Conservation (phyloP, 2,329 filamentous ascomycete genomes). For the Xylariaceae sp. region DNA sequence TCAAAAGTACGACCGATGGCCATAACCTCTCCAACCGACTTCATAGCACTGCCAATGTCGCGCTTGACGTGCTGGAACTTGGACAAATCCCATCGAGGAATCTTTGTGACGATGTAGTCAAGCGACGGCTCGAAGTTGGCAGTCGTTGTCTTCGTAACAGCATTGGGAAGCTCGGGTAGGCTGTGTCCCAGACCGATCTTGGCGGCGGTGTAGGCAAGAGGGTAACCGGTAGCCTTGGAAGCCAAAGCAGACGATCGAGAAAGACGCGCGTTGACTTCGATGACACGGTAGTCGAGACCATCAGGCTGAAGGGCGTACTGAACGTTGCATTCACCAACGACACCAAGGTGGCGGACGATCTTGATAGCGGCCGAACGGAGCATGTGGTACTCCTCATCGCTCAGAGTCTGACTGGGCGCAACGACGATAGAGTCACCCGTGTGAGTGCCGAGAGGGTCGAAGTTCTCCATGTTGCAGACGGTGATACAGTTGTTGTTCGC, state of each 20-base stretch:
- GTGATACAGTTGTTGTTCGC: slow-evolving; percentile 98
- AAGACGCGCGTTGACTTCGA: slow-evolving; percentile 97
- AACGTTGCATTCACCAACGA: slow-evolving; percentile 97
- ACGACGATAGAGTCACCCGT: slow-evolving; percentile 99
- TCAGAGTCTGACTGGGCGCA: slow-evolving; percentile 91
- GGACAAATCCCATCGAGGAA: slow-evolving; percentile 94
- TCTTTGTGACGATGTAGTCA: slow-evolving; percentile 98
- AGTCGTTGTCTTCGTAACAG: slow-evolving; percentile 96
- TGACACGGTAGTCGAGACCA: slow-evolving; percentile 95
- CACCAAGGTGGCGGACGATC: slow-evolving; percentile 93
- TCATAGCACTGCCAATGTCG: slow-evolving; percentile 97
- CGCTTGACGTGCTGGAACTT: slow-evolving; percentile 99
- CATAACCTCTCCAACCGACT: slow-evolving; percentile 99
- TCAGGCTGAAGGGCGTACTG: slow-evolving; percentile 96
- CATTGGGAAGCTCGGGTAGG: slow-evolving; percentile 91
- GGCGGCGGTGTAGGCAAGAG: slow-evolving; percentile 91
- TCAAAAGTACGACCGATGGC: slow-evolving; percentile 97
- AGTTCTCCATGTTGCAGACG: slow-evolving; percentile 99
- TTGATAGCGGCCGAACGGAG: slow-evolving; percentile 95
- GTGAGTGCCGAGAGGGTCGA: slow-evolving; percentile 94
- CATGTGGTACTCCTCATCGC: slow-evolving; percentile 99
- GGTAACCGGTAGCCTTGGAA: slow-evolving; percentile 97
- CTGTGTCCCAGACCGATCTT: slow-evolving; percentile 97
- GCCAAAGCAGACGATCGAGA: slow-evolving; percentile 95
- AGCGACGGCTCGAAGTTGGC: slow-evolving; percentile 97